Evolutionary conservation across 2,329 filamentous ascomycete species (phyloP), one percentile per base, ranked within the genome.

Genomic region (Passalora sequoiae): DNA sequence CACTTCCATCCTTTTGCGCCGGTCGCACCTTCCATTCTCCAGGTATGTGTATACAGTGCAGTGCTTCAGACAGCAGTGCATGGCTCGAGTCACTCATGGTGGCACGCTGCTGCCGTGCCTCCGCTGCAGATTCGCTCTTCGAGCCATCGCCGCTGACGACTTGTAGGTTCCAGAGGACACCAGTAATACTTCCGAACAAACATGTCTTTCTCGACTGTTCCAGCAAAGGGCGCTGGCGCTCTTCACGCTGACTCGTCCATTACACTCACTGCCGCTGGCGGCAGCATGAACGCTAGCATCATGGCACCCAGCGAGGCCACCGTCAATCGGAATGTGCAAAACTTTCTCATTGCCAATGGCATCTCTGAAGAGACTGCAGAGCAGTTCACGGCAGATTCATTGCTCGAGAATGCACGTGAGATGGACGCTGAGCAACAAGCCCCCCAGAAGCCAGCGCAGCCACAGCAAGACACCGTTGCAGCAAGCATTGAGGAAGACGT

Each of bases 351-450:
- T 12, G 16, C 4, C 24, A 28, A 31, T 16, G 38, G 38, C 27
- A 30, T 40, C 17, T 9, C 15, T 16, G 38, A 13, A 12, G 24
- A 9, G 9, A 24, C 27, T 8, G 25, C 15, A 8, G 15, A 5
- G 12, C 38, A 30, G 15, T 40, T 40, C 27, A 40, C 38, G 4
- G 38, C 38, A 19, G 38, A 31, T 12, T 25, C 10, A 16, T 10
- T 40, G 9, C 32, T 36, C 13, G n/a, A 4, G 4, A 36, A 36
- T 17, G 32, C 32, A 6, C 13, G 9, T 17, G 13, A 36, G 4
- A 8, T 4, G 32, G 19, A 17, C 13, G 32, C n/a, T n/a, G n/a
- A n/a, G n/a, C n/a, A n/a, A n/a, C n/a, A n/a, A n/a, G n/a, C n/a
- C n/a, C n/a, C n/a, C n/a, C n/a, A n/a, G n/a, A n/a, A n/a, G n/a